These are phyloP conservation scores for Lentinus tigrinus DNA, from an alignment of 768 basidiomycete species.

Conservation along the genomic window DNA sequence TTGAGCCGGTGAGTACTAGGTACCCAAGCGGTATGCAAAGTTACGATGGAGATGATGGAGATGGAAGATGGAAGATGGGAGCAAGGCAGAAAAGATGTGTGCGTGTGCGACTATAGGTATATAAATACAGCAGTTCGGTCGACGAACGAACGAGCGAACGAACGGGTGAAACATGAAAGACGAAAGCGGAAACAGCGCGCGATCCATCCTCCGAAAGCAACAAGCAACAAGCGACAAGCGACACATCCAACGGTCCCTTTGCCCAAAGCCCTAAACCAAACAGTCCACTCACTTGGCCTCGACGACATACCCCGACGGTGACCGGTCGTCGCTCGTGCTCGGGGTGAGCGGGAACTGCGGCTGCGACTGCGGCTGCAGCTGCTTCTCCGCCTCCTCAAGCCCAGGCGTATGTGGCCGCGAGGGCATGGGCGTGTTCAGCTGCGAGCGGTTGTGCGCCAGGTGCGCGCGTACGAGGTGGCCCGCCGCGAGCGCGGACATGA, in stretches of 20 bases:
- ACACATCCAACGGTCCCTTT: not conserved
- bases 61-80: not conserved
- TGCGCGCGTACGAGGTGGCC: slow-evolving; percentile 95
- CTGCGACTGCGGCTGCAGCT: not conserved
- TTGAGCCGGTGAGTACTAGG: too few relatives aligned
- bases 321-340: not conserved
- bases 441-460: slow-evolving; percentile 87
- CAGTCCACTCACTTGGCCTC: slow-evolving; percentile 4
- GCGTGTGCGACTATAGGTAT: slow-evolving; percentile 1
- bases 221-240: not conserved
- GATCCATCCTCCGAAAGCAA: not conserved
- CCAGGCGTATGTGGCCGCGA: slow-evolving; percentile 65
- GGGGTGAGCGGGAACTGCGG: not conserved
- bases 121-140: not conserved
- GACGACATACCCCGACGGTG: slow-evolving; percentile 5
- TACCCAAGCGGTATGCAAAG: too few relatives aligned
- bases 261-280: not conserved
- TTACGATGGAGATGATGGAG: too few relatives aligned
- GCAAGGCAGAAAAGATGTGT: not conserved
- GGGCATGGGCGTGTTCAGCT: slow-evolving; percentile 68
- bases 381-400: slow-evolving; percentile 9
- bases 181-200: not conserved
- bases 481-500: slow-evolving; percentile 90
- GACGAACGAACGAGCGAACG: not conserved
- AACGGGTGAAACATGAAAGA: not conserved